Percentiles rank a stretch among this genome's conserved stretches.
Conservation (phyloP, 2,329 filamentous ascomycete genomes). For the Cladosporium sp. region DNA sequence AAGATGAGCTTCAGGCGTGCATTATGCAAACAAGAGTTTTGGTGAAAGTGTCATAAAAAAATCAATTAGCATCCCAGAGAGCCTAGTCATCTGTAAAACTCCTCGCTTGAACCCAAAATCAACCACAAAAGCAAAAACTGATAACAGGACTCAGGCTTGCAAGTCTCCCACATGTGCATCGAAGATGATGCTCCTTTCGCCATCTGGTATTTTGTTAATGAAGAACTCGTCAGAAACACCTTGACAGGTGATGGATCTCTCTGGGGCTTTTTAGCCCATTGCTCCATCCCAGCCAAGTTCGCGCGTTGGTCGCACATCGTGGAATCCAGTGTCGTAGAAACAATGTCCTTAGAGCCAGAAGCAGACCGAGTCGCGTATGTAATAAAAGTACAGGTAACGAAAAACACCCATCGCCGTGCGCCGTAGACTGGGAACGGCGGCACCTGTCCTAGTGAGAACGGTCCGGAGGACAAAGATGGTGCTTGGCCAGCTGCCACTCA, state of each 20-base stretch:
- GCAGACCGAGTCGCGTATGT: constrained; percentile 3
- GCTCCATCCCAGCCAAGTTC: no score
- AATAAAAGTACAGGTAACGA: not conserved
- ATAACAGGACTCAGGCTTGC: no score
- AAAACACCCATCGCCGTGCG: not conserved
- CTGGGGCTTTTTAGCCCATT: no score
- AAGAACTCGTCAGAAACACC: no score
- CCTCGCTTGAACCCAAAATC: constrained; percentile 3
- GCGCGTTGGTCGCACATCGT: no score
- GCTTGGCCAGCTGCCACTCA: constrained; percentile 1
- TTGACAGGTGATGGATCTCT: no score
- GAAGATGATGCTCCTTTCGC: no score
- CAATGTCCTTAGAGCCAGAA: not conserved
- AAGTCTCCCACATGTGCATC: no score
- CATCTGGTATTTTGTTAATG: no score
- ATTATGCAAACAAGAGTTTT: no score
- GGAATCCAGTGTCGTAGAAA: no score
- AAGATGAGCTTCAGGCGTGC: no score
- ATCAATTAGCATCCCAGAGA: not conserved
- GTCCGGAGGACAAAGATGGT: constrained; percentile 20
- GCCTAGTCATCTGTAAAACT: not conserved
- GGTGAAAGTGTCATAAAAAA: not conserved
- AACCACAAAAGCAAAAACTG: not conserved
- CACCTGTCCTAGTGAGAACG: constrained; percentile 30
- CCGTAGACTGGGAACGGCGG: constrained; percentile 16